Evolutionary conservation across 306 rosid genomes (phyloP).

Genomic region (Fragaria nilgerrensis): DNA sequence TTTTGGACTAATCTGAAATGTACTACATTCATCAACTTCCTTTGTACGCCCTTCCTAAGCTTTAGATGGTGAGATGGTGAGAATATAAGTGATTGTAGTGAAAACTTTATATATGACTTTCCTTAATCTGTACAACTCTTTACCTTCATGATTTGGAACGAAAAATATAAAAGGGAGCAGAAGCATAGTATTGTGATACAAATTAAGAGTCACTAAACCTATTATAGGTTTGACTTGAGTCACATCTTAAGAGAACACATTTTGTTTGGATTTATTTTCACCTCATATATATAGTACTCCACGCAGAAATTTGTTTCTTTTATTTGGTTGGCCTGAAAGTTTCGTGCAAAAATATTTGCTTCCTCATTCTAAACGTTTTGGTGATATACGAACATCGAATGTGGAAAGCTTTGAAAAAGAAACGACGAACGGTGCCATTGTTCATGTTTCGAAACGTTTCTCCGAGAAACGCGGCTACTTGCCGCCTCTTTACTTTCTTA

Average conservation of each 20-base stretch:
- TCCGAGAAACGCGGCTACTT: conserved; percentile 88
- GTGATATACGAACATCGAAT: background rate
- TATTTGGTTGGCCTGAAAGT: background rate
- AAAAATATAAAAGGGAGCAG: background rate
- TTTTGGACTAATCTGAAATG: background rate
- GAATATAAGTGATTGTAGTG: too few species aligned
- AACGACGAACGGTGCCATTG: background rate
- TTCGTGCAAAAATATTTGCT: background rate
- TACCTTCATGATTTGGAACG: background rate
- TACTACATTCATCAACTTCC: too few species aligned
- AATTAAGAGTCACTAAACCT: too few species aligned
- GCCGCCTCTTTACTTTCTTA: conserved; percentile 76
- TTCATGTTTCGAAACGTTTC: conserved; percentile 51
- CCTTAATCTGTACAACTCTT: too few species aligned
- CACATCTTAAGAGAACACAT: background rate
- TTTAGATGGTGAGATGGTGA: background rate
- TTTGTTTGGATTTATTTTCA: too few species aligned
- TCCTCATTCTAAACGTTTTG: background rate
- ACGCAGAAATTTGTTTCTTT: background rate
- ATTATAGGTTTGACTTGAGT: background rate
- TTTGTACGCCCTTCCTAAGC: background rate
- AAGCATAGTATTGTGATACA: too few species aligned
- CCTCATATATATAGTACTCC: too few species aligned
- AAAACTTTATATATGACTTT: too few species aligned
- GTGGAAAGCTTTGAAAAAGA: background rate